Evolutionary conservation across 805 yeast species (phyloP).

Genomic region (Dipodascus geniculatus): DNA sequence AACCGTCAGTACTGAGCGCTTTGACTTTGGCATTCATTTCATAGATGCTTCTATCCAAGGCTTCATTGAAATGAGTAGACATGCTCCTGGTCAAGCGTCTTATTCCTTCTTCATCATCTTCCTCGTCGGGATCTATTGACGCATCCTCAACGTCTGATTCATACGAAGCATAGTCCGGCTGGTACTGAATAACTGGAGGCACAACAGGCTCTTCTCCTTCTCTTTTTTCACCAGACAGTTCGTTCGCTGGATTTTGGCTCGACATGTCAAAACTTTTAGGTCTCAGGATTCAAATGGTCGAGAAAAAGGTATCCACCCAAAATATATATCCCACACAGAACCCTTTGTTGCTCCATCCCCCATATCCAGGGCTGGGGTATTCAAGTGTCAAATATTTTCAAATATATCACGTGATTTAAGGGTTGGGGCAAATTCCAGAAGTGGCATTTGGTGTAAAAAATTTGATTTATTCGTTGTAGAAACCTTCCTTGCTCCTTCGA

Average conservation of each 20-base stretch:
- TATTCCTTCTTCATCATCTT: constrained; percentile 7
- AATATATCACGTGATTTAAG: no score
- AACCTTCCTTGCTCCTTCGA: neutral
- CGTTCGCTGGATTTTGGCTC: no score
- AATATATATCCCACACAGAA: no score
- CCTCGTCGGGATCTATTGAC: constrained; percentile 8
- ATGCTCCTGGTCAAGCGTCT: constrained; percentile 2
- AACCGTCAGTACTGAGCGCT: constrained; percentile 26
- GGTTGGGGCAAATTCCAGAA: neutral
- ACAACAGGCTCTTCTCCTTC: no score
- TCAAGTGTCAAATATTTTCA: no score
- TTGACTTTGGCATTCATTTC: constrained; percentile 58
- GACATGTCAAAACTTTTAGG: no score
- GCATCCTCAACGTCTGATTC: constrained; percentile 1
- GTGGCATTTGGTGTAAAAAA: neutral
- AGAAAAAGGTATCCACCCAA: no score
- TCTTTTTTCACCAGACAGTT: no score
- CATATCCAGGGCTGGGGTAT: no score
- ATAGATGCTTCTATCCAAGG: constrained; percentile 50
- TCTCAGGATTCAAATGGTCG: no score
- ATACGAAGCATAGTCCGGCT: neutral
- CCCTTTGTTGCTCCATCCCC: no score
- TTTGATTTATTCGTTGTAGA: neutral
- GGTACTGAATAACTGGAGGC: no score
- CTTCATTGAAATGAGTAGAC: constrained; percentile 40